Conservation (phyloP, 352 stramenopile genomes). For the Sclerospora graminicola region DNA sequence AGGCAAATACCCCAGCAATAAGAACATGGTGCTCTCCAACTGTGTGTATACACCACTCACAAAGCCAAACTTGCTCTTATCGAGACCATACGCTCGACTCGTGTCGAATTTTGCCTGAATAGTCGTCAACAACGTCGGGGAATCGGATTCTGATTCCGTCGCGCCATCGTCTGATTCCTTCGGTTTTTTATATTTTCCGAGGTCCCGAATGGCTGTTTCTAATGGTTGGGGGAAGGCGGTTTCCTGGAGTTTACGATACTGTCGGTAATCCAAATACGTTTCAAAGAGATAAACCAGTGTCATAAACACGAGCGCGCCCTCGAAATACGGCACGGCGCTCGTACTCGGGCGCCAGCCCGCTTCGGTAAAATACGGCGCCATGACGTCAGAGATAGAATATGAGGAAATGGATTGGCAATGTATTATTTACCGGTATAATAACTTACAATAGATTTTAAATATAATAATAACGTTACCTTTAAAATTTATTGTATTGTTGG, state of each 20-base stretch:
- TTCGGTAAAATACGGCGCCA: slow-evolving; percentile 42
- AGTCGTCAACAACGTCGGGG: slow-evolving; percentile 78
- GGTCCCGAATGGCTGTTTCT: slow-evolving; percentile 34
- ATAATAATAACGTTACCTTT: no score
- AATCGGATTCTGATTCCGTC: no score
- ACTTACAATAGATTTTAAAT: no score
- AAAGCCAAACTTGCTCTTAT: slow-evolving; percentile 94
- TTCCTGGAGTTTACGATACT: slow-evolving; percentile 86
- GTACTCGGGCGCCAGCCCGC: slow-evolving; percentile 33
- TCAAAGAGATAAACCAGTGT: slow-evolving; percentile 88
- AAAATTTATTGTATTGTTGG: no score
- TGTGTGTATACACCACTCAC: slow-evolving; percentile 83
- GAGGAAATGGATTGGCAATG: no score
- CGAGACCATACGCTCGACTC: slow-evolving; percentile 90
- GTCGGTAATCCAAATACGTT: slow-evolving; percentile 87
- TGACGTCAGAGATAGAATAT: no score
- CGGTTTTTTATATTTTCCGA: slow-evolving; percentile 29
- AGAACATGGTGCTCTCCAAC: slow-evolving; percentile 72
- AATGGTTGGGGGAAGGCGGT: slow-evolving; percentile 50
- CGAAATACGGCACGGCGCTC: slow-evolving; percentile 56
- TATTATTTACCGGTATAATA: no score
- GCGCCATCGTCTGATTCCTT: slow-evolving; percentile 7
- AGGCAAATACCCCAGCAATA: slow-evolving; percentile 88
- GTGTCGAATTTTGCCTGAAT: slow-evolving; percentile 89
- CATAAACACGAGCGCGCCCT: slow-evolving; percentile 78